phyloP scores from a whole-genome alignment of 192 early-diverging fungal species.

The Gaertneriomyces sp. region DNA sequence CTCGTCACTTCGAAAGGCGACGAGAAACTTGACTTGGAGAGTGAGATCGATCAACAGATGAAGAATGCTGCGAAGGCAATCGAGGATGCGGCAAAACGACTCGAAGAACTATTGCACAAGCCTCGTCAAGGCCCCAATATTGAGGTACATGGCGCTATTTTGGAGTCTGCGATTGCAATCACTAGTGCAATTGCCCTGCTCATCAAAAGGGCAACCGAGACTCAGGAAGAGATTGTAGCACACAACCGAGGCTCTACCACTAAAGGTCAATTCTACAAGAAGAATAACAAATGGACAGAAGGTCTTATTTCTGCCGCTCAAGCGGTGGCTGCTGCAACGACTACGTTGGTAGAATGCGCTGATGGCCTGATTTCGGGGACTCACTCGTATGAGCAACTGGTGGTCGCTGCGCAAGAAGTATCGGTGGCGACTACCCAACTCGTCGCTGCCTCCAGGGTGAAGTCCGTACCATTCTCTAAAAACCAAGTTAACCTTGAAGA shows the following conservation, averaged over 20 bases:
- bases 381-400: slow-evolving; percentile 86
- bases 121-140: slow-evolving; percentile 77
- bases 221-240: slow-evolving; percentile 95
- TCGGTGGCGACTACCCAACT: slow-evolving; percentile 94
- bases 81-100: slow-evolving; percentile 78
- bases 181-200: slow-evolving; percentile 92
- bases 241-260: slow-evolving; percentile 80
- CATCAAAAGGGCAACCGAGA: slow-evolving; percentile 89
- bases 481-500: slow-evolving; percentile 91
- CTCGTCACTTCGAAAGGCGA: slow-evolving; percentile 63
- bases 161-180: slow-evolving; percentile 87
- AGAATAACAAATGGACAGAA: slow-evolving; percentile 99
- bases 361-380: slow-evolving; percentile 93
- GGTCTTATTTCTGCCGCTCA: slow-evolving; percentile 96
- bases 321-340: slow-evolving; percentile 90
- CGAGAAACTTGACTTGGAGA: slow-evolving; percentile 75
- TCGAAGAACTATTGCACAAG: slow-evolving; percentile 75
- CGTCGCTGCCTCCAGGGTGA: slow-evolving; percentile 93
- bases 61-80: slow-evolving; percentile 85
- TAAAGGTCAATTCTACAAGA: slow-evolving; percentile 93
- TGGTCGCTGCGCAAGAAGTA: slow-evolving; percentile 97
- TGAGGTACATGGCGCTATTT: slow-evolving; percentile 86
- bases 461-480: slow-evolving; percentile 85
- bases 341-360: slow-evolving; percentile 86
- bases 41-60: slow-evolving; percentile 94